These are phyloP conservation scores for Suillus tomentosus DNA, from an alignment of 768 basidiomycete species.

Conservation along the genomic window DNA sequence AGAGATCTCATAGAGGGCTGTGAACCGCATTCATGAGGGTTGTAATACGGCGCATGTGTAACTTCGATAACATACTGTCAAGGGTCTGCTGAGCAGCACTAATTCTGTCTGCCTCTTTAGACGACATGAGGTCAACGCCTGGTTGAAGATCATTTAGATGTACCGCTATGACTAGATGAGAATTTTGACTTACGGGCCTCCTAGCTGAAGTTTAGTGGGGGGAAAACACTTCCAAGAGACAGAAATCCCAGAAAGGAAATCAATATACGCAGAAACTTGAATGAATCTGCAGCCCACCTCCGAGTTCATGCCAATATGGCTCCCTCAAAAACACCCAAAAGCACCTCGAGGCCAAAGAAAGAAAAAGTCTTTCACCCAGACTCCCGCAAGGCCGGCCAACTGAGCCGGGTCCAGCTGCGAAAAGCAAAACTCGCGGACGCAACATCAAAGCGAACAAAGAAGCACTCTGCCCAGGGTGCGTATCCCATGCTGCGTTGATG, in stretches of 20 bases:
- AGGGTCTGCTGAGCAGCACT: slow-evolving; percentile 69
- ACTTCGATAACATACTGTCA: slow-evolving; percentile 52
- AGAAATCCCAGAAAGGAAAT: slow-evolving; percentile 5
- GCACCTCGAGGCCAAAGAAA: slow-evolving; percentile 47
- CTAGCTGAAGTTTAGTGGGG: neutral
- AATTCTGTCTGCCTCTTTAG: slow-evolving; percentile 59
- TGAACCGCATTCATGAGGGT: slow-evolving; percentile 14
- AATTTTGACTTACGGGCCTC: neutral
- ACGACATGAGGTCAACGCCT: slow-evolving; percentile 31
- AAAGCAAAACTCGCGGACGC: slow-evolving; percentile 66
- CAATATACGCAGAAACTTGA: neutral
- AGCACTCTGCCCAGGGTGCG: slow-evolving; percentile 56
- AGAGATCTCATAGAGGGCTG: slow-evolving; percentile 86
- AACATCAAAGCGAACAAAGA: slow-evolving; percentile 56
- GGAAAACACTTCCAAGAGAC: neutral
- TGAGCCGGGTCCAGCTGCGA: slow-evolving; percentile 65
- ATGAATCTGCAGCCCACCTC: neutral
- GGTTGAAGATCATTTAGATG: neutral
- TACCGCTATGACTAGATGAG: neutral
- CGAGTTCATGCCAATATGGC: neutral
- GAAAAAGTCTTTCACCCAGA: slow-evolving; percentile 84
- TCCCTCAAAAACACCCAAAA: slow-evolving; percentile 18
- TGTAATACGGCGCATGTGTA: slow-evolving; percentile 5
- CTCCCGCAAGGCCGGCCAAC: slow-evolving; percentile 81
- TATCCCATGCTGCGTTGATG: slow-evolving; percentile 9